Evolutionary conservation across 352 stramenopile species (phyloP), one percentile per base, ranked within the genome.

Genomic region (Phytopythium cucurbitacearum): DNA sequence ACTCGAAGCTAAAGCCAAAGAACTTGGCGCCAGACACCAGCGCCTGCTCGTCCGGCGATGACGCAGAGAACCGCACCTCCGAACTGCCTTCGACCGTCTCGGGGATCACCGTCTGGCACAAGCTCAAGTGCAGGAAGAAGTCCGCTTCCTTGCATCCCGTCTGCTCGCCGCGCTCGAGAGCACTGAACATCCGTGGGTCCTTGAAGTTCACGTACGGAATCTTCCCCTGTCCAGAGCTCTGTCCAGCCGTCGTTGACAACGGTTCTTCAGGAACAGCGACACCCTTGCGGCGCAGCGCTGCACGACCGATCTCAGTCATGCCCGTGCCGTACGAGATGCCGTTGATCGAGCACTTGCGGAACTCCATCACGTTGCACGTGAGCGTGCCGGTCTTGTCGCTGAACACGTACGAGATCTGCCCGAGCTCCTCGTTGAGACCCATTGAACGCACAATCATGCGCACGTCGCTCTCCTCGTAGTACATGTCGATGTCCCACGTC

Each of bases 311-410:
- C 53, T 93, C 80, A 1, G 85, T 94, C 47, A 71, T 89, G 11
- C 85, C 82, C n/a, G 83, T 89, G 34, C 94, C 95, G 62, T 98
- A 98, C 11, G 85, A 78, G 44, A 96, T 73, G 45, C 89, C 91
- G 54, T 96, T 93, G 34, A 98, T 95, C 33, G 87, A 97, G 62
- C 89, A 98, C 51, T 94, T 90, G 51, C 97, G 95, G 65, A 99
- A 98, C 48, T 97, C 80, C 92, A 98, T 98, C 8, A 96, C 73
- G 63, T 98, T 98, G 52, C 86, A 88, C 11, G 92, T 98, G 21
- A 98, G 62, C n/a, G 92, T 98, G 40, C 92, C 92, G 0, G 91
- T 98, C 67, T 98, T 98, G 62, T 98, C 91, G 38, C 67, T 97
- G 60, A 97, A 96, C 28, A 97, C 76, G 57, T 94, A 94, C 37